A percentile compares a stretch with the other conserved stretches of the same genome.
These are phyloP conservation scores for Alloteropsis angusta DNA, from an alignment of 202 grass and related monocot genomes.

Conservation along the genomic window DNA sequence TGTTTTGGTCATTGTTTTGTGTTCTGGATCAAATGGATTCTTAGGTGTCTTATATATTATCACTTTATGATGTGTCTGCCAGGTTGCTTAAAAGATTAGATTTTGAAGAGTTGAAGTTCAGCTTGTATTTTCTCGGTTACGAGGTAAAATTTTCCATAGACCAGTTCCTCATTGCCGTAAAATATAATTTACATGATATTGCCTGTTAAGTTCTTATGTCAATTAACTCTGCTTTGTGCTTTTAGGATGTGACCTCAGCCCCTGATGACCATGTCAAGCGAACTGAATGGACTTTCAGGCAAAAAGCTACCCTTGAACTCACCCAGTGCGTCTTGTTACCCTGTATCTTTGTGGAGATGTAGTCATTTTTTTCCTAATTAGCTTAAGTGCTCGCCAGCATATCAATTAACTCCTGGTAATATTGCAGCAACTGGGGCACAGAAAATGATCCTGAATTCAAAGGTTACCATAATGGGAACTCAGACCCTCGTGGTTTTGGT, in stretches of 20 bases:
- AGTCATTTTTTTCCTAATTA: neutral
- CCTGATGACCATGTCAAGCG: conserved; percentile 61
- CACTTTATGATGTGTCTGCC: neutral
- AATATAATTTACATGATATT: neutral
- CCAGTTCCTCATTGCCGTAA: neutral
- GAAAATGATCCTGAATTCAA: conserved; percentile 95
- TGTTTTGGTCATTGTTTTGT: neutral
- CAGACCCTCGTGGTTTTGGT: conserved; percentile 97
- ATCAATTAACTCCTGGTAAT: neutral
- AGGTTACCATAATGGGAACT: conserved; percentile 95
- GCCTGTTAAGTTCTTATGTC: neutral
- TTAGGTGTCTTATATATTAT: neutral
- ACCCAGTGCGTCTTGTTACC: conserved; percentile 56
- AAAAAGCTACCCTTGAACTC: conserved; percentile 91
- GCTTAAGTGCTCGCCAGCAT: neutral
- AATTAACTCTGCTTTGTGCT: neutral
- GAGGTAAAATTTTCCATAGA: conserved; percentile 43
- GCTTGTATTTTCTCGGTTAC: conserved; percentile 93
- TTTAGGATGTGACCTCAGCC: conserved; percentile 58
- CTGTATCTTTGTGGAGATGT: neutral
- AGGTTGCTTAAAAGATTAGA: conserved; percentile 96
- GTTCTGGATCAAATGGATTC: neutral
- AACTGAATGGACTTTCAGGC: conserved; percentile 88
- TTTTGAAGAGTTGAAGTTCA: conserved; percentile 95
- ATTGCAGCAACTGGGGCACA: conserved; percentile 89